Percentiles rank a stretch among this genome's conserved stretches.
phyloP scores from a whole-genome alignment of 2,329 filamentous ascomycete genomes.

The Cyphellophora attinorum region DNA sequence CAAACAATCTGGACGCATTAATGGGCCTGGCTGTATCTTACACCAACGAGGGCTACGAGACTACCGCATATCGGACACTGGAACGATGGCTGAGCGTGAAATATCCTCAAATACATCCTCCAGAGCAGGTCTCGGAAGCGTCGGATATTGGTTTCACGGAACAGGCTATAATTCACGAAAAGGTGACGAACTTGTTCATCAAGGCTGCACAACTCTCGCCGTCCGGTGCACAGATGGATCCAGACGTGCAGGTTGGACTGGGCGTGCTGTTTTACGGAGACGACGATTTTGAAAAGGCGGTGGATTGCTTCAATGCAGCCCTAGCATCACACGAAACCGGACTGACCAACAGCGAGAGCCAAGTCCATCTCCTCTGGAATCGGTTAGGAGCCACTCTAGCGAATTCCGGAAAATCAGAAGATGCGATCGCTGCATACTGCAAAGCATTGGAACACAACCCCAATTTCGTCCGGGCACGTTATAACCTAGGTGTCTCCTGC shows the following conservation, averaged over 20 bases:
- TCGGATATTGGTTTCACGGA: constrained; percentile 92
- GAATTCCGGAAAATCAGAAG: constrained; percentile 86
- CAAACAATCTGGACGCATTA: constrained; percentile 75
- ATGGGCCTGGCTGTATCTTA: constrained; percentile 96
- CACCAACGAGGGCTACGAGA: constrained; percentile 98
- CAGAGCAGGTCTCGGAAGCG: constrained; percentile 56
- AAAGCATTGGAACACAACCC: constrained; percentile 81
- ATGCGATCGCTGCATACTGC: constrained; percentile 94
- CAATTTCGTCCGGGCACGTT: constrained; percentile 93
- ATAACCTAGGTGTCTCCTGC: constrained; percentile 92
- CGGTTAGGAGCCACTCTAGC: constrained; percentile 89
- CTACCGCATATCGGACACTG: constrained; percentile 87
- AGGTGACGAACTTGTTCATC: constrained; percentile 86
- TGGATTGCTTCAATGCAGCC: constrained; percentile 93
- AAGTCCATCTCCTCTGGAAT: constrained; percentile 95
- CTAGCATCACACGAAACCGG: constrained; percentile 78
- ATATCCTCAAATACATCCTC: constrained; percentile 73
- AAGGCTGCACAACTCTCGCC: constrained; percentile 84
- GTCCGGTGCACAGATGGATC: constrained; percentile 90
- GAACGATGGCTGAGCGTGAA: constrained; percentile 96
- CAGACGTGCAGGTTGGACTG: constrained; percentile 92
- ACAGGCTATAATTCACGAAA: constrained; percentile 77
- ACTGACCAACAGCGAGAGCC: constrained; percentile 70
- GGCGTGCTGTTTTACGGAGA: constrained; percentile 96
- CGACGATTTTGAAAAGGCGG: constrained; percentile 96